Base-by-base conservation (phyloP, 257 asterid genomes). In the Mentha longifolia region DNA sequence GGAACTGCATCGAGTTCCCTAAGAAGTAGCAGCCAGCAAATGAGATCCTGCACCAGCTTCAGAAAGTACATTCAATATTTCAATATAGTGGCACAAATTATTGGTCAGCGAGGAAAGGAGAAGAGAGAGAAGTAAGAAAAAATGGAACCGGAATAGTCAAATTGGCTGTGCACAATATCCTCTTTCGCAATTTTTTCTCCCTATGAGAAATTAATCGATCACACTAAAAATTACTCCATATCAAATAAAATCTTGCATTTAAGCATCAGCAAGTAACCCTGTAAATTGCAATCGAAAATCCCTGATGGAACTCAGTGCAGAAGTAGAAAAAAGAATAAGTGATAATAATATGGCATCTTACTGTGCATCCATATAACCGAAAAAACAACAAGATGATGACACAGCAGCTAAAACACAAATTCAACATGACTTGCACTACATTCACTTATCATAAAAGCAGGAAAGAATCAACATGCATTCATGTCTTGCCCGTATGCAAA, bases 11-110 rank as follows among this genome's bases (percentile, higher is more conserved):
- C 51, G 12, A 41, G 7, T 46, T 22, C 50, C n/a, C 30, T 4
- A 49, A 67, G 25, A 20, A 11, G 45, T 45, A 37, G 42, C 52
- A 28, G 51, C 17, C 45, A 42, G 59, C 68, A 37, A 33, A 70
- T 16, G 11, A 45, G 8, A 28, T 58, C 55, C 73, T 22, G 52
- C 77, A 76, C 58, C 50, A 69, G 39, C 63, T 70, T 76, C 72
- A 55, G 12, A 46, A 4, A 56, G 12, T 22, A 62, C 14, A 22
- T 17, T 47, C 37, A 19, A n/a, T n/a, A n/a, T n/a, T n/a, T n/a
- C n/a, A n/a, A 52, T 33, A 35, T 15, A 35, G 5, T 11, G 45
- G 51, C 50, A 55, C 25, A 39, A 59, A 7, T 25, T 42, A 67
- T 7, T 8, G 47, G 30, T 67, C 19, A 46, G 50, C 46, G 46